These are phyloP conservation scores for Alternaria gansuensis DNA, from an alignment of 2,329 filamentous ascomycete genomes.

Conservation along the genomic window DNA sequence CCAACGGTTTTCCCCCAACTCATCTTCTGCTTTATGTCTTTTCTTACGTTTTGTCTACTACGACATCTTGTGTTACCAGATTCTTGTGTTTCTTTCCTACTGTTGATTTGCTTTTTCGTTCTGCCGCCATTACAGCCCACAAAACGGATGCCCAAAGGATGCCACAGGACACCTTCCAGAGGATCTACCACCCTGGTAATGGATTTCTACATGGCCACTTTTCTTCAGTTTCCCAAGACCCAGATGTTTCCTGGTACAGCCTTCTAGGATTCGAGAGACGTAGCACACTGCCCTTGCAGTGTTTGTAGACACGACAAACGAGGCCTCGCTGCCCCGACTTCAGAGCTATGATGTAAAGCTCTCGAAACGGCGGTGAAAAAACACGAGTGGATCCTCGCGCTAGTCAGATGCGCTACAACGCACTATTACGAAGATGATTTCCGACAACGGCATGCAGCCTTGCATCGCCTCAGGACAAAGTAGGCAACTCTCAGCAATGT, in stretches of 20 bases:
- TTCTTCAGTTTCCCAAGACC: constrained; percentile 30
- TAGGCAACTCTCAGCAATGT: constrained; percentile 36
- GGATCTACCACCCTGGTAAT: constrained; percentile 27
- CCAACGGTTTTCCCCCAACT: constrained; percentile 48
- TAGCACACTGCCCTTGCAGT: constrained; percentile 37
- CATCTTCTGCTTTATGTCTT: constrained; percentile 37
- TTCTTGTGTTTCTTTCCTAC: constrained; percentile 42
- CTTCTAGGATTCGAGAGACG: constrained; percentile 23
- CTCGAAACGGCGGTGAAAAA: constrained; percentile 38
- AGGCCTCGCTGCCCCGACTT: constrained; percentile 37
- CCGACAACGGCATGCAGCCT: constrained; percentile 23
- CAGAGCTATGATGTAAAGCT: constrained; percentile 41
- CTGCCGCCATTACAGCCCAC: constrained; percentile 47
- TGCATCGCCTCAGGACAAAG: constrained; percentile 32
- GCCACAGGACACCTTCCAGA: constrained; percentile 32
- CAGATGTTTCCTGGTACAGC: constrained; percentile 17
- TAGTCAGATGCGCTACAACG: constrained; percentile 32
- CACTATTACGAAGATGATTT: constrained; percentile 29
- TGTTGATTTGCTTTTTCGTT: constrained; percentile 31
- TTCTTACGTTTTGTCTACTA: constrained; percentile 17
- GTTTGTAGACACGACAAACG: constrained; percentile 42
- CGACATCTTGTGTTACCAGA: constrained; percentile 36
- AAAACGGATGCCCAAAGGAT: constrained; percentile 33
- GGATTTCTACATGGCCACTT: constrained; percentile 34
- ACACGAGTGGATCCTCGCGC: constrained; percentile 34